Conservation (phyloP, 2,329 filamentous ascomycete species). For the Xylariomycetidae sp. region DNA sequence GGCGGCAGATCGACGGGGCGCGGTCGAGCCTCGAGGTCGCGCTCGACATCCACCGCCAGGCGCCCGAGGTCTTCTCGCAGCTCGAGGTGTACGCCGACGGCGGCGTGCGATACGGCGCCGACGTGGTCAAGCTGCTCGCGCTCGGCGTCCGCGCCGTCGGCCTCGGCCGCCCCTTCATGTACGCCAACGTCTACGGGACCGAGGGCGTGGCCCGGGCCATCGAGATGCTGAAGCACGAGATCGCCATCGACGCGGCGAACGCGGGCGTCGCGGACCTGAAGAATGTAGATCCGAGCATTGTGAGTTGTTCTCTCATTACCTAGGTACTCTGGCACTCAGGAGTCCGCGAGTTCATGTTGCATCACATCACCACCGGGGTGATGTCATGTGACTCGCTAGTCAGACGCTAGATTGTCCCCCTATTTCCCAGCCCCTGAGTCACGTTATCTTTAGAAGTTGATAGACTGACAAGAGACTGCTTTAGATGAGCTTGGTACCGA, state of each 20-base stretch:
- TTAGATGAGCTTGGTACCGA: too few species aligned
- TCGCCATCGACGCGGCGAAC: constrained; percentile 27
- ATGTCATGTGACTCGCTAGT: too few species aligned
- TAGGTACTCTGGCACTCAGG: too few species aligned
- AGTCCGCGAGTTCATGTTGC: too few species aligned
- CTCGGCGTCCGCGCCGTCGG: constrained; percentile 31
- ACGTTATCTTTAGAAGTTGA: too few species aligned
- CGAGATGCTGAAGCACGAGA: constrained; percentile 39
- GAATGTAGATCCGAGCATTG: constrained; percentile 16
- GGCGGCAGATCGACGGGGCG: constrained; percentile 28
- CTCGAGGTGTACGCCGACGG: constrained; percentile 29
- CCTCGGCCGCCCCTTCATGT: constrained; percentile 43
- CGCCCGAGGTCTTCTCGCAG: constrained; percentile 25
- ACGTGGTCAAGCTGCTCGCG: constrained; percentile 30
- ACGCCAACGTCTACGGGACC: constrained; percentile 40
- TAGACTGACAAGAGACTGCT: too few species aligned
- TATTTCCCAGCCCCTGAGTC: too few species aligned
- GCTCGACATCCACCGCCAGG: constrained; percentile 22
- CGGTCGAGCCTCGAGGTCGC: constrained; percentile 26
- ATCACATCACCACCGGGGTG: too few species aligned
- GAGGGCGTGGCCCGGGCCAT: constrained; percentile 38
- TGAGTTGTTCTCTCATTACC: constrained; percentile 9
- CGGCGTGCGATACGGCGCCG: constrained; percentile 29
- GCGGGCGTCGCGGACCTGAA: constrained; percentile 23
- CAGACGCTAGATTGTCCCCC: too few species aligned